These are phyloP conservation scores for Globisporangium takayamanum DNA, from an alignment of 352 stramenopile genomes.

Conservation along the genomic window DNA sequence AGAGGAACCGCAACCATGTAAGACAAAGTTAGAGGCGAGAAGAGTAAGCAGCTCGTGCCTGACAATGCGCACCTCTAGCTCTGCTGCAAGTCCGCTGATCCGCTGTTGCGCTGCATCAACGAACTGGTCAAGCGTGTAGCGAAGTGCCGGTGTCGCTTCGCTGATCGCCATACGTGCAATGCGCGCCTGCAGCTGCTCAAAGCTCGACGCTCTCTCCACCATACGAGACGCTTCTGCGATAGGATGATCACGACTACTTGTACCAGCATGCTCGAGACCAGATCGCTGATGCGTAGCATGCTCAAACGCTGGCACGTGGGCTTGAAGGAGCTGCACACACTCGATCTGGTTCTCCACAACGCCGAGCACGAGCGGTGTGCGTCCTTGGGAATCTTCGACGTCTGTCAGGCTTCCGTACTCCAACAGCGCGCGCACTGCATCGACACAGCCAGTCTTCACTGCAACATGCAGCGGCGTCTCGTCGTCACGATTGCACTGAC, in stretches of 20 bases:
- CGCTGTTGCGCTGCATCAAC: background rate
- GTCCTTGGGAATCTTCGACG: conserved; percentile 48
- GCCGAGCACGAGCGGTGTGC: conserved; percentile 54
- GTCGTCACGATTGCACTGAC: conserved; percentile 81
- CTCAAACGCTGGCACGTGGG: background rate
- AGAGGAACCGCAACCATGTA: background rate
- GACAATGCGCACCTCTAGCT: conserved; percentile 4
- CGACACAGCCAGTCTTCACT: conserved; percentile 33
- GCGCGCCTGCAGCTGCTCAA: conserved; percentile 20
- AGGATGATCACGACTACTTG: too few species aligned
- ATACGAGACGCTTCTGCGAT: background rate
- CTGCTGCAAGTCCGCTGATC: background rate
- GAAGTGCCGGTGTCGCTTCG: background rate
- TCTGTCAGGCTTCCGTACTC: conserved; percentile 30
- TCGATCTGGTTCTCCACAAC: conserved; percentile 69
- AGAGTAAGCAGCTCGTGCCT: too few species aligned
- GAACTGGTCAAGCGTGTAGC: conserved; percentile 3
- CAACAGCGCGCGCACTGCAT: conserved; percentile 37
- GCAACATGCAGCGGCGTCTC: conserved; percentile 90
- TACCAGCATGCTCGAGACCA: background rate
- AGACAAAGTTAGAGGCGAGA: background rate
- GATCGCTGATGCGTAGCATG: background rate
- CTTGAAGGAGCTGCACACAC: conserved; percentile 49
- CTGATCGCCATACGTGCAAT: conserved; percentile 10
- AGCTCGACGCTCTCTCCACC: background rate